Evolutionary conservation across 2,329 filamentous ascomycete species (phyloP), one percentile per base, ranked within the genome.

Genomic region (Chaetomiaceae sp.): DNA sequence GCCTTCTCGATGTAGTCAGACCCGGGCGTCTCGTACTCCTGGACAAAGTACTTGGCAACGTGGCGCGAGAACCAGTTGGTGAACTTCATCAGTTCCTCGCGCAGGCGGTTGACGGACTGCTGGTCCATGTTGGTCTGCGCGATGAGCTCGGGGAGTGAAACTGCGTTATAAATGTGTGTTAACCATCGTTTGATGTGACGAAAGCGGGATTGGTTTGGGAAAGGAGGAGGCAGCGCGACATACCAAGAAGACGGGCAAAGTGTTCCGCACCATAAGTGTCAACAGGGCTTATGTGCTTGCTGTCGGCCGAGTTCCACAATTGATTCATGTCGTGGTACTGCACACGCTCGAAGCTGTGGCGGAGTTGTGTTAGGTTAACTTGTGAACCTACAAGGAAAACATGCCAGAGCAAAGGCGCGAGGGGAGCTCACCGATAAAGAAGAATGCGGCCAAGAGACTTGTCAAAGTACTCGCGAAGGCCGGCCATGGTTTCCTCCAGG

Each of bases 111-210:
- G 34, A 95, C 88, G 2, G 89, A 90, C 64, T 95, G 89, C 43
- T 84, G 76, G 61, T 97, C 93, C 89, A 98, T 95, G 68, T 97
- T 97, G 42, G 93, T 98, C 65, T 98, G 93, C 4, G 90, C 90
- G 52, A 97, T 83, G 33, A 97, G 81, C 62, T 98, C 93, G 0
- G 93, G 91, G 57, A 97, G 81, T 1, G 86, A 85, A 3, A 94
- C 91, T 95, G 57, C 6, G n/a, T n/a, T n/a, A n/a, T n/a, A n/a
- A n/a, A n/a, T n/a, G n/a, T 47, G 20, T 17, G 20, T 32, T 33
- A 37, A 14, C 38, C 18, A 27, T 36, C 30, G 30, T 36, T 40
- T 51, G 45, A 39, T n/a, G 27, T 40, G 14, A 2, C 9, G 22
- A 24, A 24, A 6, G 6, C 22, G 6, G 9, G 22, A 24, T n/a